Base-by-base conservation (phyloP, 345 rosid genomes). In the Ricinus communis region DNA sequence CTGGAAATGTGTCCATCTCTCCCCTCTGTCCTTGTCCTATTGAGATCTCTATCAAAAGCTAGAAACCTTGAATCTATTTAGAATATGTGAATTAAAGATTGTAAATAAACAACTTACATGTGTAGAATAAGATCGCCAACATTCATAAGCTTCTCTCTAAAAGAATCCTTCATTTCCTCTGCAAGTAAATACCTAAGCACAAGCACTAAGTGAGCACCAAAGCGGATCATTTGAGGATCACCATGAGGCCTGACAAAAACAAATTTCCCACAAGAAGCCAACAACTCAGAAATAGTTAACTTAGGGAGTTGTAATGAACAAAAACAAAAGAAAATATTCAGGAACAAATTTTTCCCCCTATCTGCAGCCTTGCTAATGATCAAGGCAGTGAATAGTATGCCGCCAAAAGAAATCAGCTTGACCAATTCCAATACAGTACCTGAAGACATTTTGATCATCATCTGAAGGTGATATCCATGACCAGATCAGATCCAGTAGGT, bases 391-490 rank as follows among this genome's bases (percentile, higher is more conserved):
- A 65, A 30, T 18, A 31, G 30, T 62, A 64, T 25, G 36, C 31
- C 3, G 40, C 46, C n/a, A 67, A 22, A 25, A 62, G 57, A 62
- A 51, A 50, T 49, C 25, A 62, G 33, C 43, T 52, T 53, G 18
- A 49, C 12, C 54, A 57, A n/a, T 58, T 24, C 16, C 30, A 66
- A 49, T 30, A 56, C 12, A 70, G 75, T 79, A 88, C 99, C 99
- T 92, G 83, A 89, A 89, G 65, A 80, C 70, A 76, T 80, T 87
- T 62, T 84, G 85, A 77, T 87, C 91, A 79, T 95, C 97, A 81
- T 88, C 99, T 74, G 89, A 82, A 71, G 97, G 96, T 22, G 97
- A 87, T 81, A 95, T 85, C 99, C 99, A 95, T 59, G 86, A 92
- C 99, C 99, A 95, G 73, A 95, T 83, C 82, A 86, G 78, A 82